Evolutionary conservation across 2,329 filamentous ascomycete genomes (phyloP), one percentile per base, ranked within the genome.

Genomic region (Colletotrichum musicola): DNA sequence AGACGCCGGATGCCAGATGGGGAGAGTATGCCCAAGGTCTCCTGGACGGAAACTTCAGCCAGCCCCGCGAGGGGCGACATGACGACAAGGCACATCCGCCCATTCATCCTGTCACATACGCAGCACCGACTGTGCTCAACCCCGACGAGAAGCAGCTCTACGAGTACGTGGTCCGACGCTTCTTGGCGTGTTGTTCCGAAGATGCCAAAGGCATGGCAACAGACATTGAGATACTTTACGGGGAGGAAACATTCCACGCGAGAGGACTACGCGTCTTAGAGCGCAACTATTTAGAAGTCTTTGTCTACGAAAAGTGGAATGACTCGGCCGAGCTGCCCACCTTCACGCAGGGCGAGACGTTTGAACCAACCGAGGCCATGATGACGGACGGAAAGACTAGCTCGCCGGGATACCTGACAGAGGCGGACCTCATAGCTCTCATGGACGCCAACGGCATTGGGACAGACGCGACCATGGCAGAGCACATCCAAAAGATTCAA

Each of bases 381-480:
- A 94, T 99, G 81, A 90, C 89, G 1, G 94, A 98, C 74, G 95
- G 96, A n/a, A 92, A 97, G 79, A 99, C 96, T 0, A 88, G 87
- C 1, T 85, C 95, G 13, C 96, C 96, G 0, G 89, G 87, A 22
- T 98, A 97, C 77, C 85, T 99, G 35, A 98, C 96, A 0, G 96
- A 99, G 77, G 95, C 96, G 0, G 96, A 99, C 77, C 85, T 99
- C 27, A 97, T 99, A 76, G 92, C 92, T 3, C 87, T 99, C 12
- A 99, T 99, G 96, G 96, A 99, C 81, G 95, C 94, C 51, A 99
- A 99, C 77, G 96, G 96, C 2, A 99, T 99, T 72, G 96, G 96
- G 13, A 99, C 96, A 10, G 96, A 99, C 81, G 96, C 96, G 6
- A 99, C 96, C 1, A 99, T 99, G 96, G 96, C 96, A 0, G 96